Percentiles rank a stretch among this genome's conserved stretches.
Evolutionary conservation across 2,329 filamentous ascomycete genomes (phyloP).

Genomic region (Anisogramma anomala): DNA sequence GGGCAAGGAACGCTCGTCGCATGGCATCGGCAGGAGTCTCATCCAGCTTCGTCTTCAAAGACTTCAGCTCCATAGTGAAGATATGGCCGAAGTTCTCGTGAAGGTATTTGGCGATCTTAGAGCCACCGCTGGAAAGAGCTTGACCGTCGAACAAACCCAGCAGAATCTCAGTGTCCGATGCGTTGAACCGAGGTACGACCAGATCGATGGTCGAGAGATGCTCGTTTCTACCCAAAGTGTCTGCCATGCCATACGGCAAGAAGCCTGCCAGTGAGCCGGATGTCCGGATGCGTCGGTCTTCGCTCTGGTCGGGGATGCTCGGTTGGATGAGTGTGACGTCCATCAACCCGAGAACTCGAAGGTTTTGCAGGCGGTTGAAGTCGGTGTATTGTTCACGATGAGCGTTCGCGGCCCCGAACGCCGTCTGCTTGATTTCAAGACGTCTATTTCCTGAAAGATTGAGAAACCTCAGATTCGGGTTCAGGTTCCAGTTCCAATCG

Average conservation of each 20-base stretch:
- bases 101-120: slow-evolving; percentile 89
- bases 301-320: slow-evolving; percentile 86
- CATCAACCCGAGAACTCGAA: slow-evolving; percentile 88
- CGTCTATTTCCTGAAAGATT: slow-evolving; percentile 96
- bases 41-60: slow-evolving; percentile 49
- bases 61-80: slow-evolving; percentile 71
- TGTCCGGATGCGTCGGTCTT: slow-evolving; percentile 91
- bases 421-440: slow-evolving; percentile 70
- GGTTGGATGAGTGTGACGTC: slow-evolving; percentile 92
- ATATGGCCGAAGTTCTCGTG: slow-evolving; percentile 90
- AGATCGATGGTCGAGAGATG: slow-evolving; percentile 93
- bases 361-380: slow-evolving; percentile 72
- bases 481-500: slow-evolving; percentile 99
- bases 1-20: slow-evolving; percentile 69
- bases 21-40: slow-evolving; percentile 78
- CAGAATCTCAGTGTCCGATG: slow-evolving; percentile 79
- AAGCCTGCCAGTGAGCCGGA: slow-evolving; percentile 87
- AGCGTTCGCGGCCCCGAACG: slow-evolving; percentile 39
- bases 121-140: slow-evolving; percentile 75
- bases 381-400: slow-evolving; percentile 70
- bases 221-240: slow-evolving; percentile 84
- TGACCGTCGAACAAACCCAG: slow-evolving; percentile 96
- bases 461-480: slow-evolving; percentile 85
- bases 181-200: slow-evolving; percentile 83
- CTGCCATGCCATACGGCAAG: slow-evolving; percentile 93